Percentiles rank a stretch among this genome's conserved stretches.
phyloP scores from a whole-genome alignment of 2,329 filamentous ascomycete species.

The Talaromyces islandicus region DNA sequence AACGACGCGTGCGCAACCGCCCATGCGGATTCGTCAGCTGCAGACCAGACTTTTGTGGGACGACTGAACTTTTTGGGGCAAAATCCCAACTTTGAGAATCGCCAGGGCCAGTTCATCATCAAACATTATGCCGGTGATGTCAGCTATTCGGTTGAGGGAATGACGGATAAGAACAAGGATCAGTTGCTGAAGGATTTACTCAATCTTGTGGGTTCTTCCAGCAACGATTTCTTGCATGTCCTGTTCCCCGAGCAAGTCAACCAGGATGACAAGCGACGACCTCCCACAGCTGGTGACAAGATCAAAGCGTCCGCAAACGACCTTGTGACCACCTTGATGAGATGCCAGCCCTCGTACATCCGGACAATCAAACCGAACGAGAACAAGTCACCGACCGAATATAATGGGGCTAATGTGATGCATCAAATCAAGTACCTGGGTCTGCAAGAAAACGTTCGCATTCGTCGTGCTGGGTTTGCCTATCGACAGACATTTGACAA shows the following conservation, averaged over 20 bases:
- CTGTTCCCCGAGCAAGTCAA: slow-evolving; percentile 92
- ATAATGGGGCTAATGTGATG: slow-evolving; percentile 84
- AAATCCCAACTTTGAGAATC: slow-evolving; percentile 83
- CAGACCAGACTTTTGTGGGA: slow-evolving; percentile 93
- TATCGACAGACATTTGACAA: slow-evolving; percentile 97
- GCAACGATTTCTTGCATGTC: slow-evolving; percentile 78
- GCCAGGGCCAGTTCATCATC: slow-evolving; percentile 95
- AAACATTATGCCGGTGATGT: slow-evolving; percentile 99
- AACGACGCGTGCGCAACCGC: slow-evolving; percentile 99
- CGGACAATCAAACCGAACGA: slow-evolving; percentile 99
- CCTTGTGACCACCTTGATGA: slow-evolving; percentile 91
- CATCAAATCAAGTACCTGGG: slow-evolving; percentile 99
- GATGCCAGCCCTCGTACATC: slow-evolving; percentile 94
- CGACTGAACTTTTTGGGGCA: slow-evolving; percentile 79
- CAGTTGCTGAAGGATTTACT: slow-evolving; percentile 90
- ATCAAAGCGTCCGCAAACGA: slow-evolving; percentile 94
- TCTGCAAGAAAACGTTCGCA: slow-evolving; percentile 98
- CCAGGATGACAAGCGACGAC: slow-evolving; percentile 89
- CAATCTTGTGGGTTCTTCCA: slow-evolving; percentile 75
- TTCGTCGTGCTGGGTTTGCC: slow-evolving; percentile 90
- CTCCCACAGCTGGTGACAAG: slow-evolving; percentile 91
- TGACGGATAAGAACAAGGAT: slow-evolving; percentile 99
- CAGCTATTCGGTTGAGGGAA: slow-evolving; percentile 86
- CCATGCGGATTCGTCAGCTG: slow-evolving; percentile 88
- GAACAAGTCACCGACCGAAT: slow-evolving; percentile 92